These are phyloP conservation scores for Scutellaria barbata DNA, from an alignment of 257 asterid genomes.

Conservation along the genomic window DNA sequence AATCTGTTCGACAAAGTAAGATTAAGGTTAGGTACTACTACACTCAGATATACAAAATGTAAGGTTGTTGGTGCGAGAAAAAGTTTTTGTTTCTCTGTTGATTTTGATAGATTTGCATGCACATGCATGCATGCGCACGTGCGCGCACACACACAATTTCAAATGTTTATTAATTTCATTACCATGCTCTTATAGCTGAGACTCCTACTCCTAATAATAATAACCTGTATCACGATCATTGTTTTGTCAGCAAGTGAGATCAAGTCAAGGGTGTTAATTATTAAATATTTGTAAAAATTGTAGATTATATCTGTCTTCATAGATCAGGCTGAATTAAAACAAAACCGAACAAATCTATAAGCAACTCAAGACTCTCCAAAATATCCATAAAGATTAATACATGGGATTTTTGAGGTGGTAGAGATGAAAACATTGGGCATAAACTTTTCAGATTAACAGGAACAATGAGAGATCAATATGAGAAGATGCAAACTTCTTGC, in stretches of 20 bases:
- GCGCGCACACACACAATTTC: no score
- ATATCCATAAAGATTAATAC: neutral
- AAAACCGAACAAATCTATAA: slow-evolving; percentile 15
- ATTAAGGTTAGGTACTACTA: slow-evolving; percentile 73
- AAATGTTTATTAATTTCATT: slow-evolving; percentile 10
- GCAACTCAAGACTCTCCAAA: slow-evolving; percentile 13
- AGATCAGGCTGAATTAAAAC: slow-evolving; percentile 26
- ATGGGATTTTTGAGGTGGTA: neutral
- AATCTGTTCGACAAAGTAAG: slow-evolving; percentile 53
- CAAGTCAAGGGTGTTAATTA: slow-evolving; percentile 19
- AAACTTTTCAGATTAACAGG: slow-evolving; percentile 1
- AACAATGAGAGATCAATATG: neutral
- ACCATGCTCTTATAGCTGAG: slow-evolving; percentile 11
- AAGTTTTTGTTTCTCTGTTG: slow-evolving; percentile 1
- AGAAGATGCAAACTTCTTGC: slow-evolving; percentile 1
- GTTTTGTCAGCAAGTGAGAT: slow-evolving; percentile 3
- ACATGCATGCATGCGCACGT: neutral
- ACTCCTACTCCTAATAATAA: slow-evolving; percentile 26
- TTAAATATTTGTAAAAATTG: neutral
- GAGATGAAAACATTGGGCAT: neutral
- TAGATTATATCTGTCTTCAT: slow-evolving; percentile 14
- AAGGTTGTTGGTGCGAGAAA: slow-evolving; percentile 19
- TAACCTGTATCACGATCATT: slow-evolving; percentile 1
- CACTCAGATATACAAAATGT: slow-evolving; percentile 39
- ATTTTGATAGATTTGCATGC: slow-evolving; percentile 22